Percentiles rank a stretch among this genome's conserved stretches.
These are phyloP conservation scores for Geotrichum armillariae DNA, from an alignment of 1,139 yeast genomes.

Conservation along the genomic window DNA sequence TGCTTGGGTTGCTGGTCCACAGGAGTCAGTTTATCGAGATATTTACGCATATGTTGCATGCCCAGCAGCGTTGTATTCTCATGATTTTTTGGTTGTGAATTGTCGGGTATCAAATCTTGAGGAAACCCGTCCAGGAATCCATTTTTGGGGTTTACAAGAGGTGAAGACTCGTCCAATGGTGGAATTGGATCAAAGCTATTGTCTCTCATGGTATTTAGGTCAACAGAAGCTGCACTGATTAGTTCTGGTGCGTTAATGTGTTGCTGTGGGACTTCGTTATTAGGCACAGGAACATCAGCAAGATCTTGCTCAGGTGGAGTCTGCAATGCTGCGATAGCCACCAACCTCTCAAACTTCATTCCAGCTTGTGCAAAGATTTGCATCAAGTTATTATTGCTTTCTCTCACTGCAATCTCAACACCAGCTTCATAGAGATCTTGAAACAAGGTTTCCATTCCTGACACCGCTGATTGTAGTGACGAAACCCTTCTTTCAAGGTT, in stretches of 20 bases:
- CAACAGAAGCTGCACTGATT: not conserved
- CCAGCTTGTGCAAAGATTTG: constrained; percentile 19
- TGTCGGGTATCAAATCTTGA: constrained; percentile 10
- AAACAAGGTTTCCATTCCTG: constrained; percentile 17
- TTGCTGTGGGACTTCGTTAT: too few species aligned
- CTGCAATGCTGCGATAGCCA: constrained; percentile 3
- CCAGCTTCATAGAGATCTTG: constrained; percentile 21
- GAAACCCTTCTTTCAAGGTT: constrained; percentile 17
- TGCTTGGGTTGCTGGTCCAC: not conserved
- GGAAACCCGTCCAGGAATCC: constrained; percentile 14
- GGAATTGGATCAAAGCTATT: not conserved
- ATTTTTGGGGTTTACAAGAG: constrained; percentile 1
- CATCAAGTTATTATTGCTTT: constrained; percentile 17
- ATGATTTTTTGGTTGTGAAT: not conserved
- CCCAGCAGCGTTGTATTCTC: not conserved
- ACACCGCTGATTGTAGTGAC: constrained; percentile 11
- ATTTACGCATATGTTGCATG: not conserved
- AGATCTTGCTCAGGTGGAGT: not conserved
- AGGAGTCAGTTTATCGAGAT: not conserved
- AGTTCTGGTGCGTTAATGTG: too few species aligned
- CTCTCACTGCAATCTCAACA: constrained; percentile 22
- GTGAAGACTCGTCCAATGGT: not conserved
- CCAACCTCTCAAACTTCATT: constrained; percentile 13
- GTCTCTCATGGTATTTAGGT: not conserved
- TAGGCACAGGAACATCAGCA: too few species aligned